Percentiles rank a stretch among this genome's conserved stretches.
Conservation (phyloP, 495 filamentous ascomycete genomes). For the Tricharina praecox region DNA sequence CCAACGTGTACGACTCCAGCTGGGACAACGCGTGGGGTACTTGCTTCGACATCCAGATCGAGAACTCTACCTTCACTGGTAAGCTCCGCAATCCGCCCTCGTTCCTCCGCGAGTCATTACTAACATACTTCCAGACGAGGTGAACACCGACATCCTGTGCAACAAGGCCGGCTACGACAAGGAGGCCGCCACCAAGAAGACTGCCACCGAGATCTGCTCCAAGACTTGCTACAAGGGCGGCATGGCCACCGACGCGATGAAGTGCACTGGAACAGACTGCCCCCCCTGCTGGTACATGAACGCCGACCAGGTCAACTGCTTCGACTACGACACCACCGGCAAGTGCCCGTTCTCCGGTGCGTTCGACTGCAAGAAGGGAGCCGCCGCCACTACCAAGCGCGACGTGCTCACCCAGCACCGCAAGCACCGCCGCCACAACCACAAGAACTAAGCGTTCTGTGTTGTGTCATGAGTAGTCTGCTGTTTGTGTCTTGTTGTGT, state of each 20-base stretch:
- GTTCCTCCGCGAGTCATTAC: neutral
- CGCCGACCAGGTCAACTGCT: conserved; percentile 13
- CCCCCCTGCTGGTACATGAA: conserved; percentile 23
- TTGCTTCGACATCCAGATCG: conserved; percentile 14
- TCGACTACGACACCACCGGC: conserved; percentile 12
- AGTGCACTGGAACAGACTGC: conserved; percentile 17
- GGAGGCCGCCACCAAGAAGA: neutral
- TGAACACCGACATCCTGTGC: neutral
- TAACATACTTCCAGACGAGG: neutral
- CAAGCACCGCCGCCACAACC: conserved; percentile 2
- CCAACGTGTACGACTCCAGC: conserved; percentile 6
- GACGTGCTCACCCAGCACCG: neutral
- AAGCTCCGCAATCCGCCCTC: neutral
- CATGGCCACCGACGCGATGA: conserved; percentile 10
- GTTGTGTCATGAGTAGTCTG: neutral
- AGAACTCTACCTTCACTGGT: conserved; percentile 4
- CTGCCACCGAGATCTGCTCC: conserved; percentile 5
- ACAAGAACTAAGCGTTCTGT: neutral
- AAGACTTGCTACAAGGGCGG: conserved; percentile 16
- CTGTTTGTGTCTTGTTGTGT: neutral
- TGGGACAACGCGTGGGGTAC: conserved; percentile 12
- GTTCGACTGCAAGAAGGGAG: conserved; percentile 18
- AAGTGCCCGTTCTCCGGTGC: conserved; percentile 23
- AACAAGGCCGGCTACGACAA: neutral
- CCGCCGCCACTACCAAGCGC: neutral